A percentile compares a stretch with the other conserved stretches of the same genome.
phyloP scores from a whole-genome alignment of 257 asterid species.

The Ehretia macrophylla region DNA sequence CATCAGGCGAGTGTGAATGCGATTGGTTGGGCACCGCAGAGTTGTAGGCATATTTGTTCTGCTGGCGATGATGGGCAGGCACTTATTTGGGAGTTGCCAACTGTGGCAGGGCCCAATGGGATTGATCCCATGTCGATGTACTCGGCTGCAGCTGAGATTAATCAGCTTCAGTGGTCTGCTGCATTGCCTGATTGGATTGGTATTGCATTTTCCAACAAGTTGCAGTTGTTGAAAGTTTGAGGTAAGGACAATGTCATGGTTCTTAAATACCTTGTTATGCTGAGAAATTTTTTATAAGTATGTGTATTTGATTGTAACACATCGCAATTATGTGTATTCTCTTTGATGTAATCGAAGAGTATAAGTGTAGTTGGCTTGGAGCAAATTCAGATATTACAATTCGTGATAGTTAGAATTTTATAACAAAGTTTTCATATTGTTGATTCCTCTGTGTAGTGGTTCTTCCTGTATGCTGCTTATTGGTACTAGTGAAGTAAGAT shows the following conservation, averaged over 20 bases:
- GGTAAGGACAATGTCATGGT: slow-evolving; percentile 18
- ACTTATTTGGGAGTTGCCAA: slow-evolving; percentile 85
- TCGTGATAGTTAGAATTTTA: neutral
- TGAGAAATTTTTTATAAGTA: neutral
- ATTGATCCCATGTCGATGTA: slow-evolving; percentile 81
- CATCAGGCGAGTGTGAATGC: slow-evolving; percentile 85
- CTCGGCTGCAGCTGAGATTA: slow-evolving; percentile 64
- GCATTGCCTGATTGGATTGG: slow-evolving; percentile 88
- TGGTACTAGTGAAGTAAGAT: no score
- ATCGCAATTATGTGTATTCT: neutral
- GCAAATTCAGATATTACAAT: no score
- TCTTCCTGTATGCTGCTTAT: no score
- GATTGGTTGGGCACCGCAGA: slow-evolving; percentile 93
- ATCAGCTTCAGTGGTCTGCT: slow-evolving; percentile 91
- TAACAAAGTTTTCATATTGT: neutral
- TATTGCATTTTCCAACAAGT: slow-evolving; percentile 70
- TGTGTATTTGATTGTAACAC: no score
- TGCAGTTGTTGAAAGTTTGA: slow-evolving; percentile 88
- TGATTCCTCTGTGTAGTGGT: neutral
- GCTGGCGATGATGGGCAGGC: slow-evolving; percentile 91
- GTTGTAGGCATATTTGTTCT: slow-evolving; percentile 76
- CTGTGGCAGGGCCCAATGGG: slow-evolving; percentile 89
- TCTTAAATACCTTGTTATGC: no score
- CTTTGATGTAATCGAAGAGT: neutral
- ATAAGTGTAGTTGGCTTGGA: neutral